Conservation (phyloP, 352 stramenopile genomes). For the Phytophthora agathidicida region DNA sequence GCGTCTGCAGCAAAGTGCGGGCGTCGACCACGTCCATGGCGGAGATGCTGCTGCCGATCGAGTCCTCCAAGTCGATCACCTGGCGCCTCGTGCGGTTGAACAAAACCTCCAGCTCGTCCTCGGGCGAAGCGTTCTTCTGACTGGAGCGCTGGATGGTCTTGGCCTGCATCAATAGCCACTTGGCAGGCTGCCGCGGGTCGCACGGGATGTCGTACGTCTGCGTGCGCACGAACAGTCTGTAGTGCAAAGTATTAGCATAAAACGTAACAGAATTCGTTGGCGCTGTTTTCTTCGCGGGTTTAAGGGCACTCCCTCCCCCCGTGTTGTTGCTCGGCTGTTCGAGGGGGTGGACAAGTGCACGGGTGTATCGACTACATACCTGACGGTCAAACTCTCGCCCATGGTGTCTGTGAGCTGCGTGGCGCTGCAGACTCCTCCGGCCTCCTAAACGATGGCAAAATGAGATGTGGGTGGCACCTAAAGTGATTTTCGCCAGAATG, state of each 20-base stretch:
- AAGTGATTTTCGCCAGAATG: conserved; percentile 26
- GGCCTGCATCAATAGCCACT: conserved; percentile 78
- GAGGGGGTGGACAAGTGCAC: neutral
- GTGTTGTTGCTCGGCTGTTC: neutral
- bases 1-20: conserved; percentile 67
- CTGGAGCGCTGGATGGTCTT: conserved; percentile 78
- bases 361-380: conserved; percentile 32
- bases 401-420: conserved; percentile 12
- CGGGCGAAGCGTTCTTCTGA: conserved; percentile 39
- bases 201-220: conserved; percentile 88
- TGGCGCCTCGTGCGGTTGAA: conserved; percentile 78
- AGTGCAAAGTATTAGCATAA: neutral
- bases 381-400: conserved; percentile 58
- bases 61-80: conserved; percentile 71
- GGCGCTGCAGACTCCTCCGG: neutral
- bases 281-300: neutral
- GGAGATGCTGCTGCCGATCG: conserved; percentile 64
- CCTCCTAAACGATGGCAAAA: conserved; percentile 8
- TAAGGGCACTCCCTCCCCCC: conserved; percentile 2
- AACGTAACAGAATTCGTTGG: neutral
- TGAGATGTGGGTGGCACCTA: conserved; percentile 4
- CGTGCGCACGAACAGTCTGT: conserved; percentile 75
- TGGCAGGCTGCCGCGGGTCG: conserved; percentile 69
- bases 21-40: conserved; percentile 86
- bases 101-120: conserved; percentile 80